These are phyloP conservation scores for Penicillium digitatum DNA, from an alignment of 2,329 filamentous ascomycete species.

Conservation along the genomic window DNA sequence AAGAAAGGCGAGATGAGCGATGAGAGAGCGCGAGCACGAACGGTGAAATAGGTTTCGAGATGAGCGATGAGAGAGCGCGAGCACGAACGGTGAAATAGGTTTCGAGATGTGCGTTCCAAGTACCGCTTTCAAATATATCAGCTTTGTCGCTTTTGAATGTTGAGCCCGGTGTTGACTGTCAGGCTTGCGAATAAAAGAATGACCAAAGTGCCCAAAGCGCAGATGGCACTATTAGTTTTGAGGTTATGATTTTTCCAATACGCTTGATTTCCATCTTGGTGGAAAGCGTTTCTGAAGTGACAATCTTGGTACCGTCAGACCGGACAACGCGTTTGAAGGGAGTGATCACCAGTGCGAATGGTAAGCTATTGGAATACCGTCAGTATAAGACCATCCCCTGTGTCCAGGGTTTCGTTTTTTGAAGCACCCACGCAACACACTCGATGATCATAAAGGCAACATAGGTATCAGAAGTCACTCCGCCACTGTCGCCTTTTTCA, in stretches of 20 bases:
- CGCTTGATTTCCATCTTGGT: background rate
- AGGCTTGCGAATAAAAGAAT: background rate
- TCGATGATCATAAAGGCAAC: background rate
- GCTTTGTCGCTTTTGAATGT: background rate
- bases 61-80: background rate
- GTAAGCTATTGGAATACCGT: background rate
- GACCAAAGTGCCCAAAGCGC: background rate
- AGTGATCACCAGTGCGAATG: background rate
- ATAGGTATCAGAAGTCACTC: background rate
- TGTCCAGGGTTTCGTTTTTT: background rate
- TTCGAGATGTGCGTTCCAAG: background rate
- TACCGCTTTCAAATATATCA: background rate
- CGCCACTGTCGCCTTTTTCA: background rate
- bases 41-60: background rate
- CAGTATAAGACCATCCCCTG: background rate
- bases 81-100: background rate
- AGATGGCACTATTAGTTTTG: background rate
- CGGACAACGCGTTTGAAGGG: background rate
- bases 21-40: background rate
- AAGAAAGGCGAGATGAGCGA: background rate
- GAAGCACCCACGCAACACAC: background rate
- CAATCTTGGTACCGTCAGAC: background rate
- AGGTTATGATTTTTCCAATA: background rate
- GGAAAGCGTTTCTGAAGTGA: background rate
- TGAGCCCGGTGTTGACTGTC: background rate